phyloP scores from a whole-genome alignment of 768 basidiomycete genomes.

The Boletus subcaerulescens region DNA sequence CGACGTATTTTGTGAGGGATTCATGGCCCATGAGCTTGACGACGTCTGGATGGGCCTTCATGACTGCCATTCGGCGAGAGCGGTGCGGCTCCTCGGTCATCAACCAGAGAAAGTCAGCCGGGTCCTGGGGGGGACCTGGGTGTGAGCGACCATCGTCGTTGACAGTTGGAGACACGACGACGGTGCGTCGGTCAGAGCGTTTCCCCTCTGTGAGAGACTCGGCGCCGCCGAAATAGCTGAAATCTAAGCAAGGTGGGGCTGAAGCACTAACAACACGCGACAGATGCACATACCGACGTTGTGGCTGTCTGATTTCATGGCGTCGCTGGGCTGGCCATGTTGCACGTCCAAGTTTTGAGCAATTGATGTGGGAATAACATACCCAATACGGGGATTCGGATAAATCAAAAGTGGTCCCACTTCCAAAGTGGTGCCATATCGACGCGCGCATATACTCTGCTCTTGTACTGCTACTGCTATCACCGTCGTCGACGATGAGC shows the following conservation, averaged over 20 bases:
- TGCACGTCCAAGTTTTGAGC: neutral
- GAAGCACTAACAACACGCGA: neutral
- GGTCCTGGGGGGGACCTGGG: slow-evolving; percentile 64
- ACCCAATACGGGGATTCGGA: slow-evolving; percentile 8
- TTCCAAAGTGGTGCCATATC: slow-evolving; percentile 26
- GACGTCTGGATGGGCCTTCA: slow-evolving; percentile 95
- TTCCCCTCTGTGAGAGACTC: slow-evolving; percentile 63
- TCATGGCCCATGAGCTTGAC: slow-evolving; percentile 97
- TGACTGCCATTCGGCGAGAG: slow-evolving; percentile 78
- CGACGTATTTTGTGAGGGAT: slow-evolving; percentile 86
- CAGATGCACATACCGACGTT: slow-evolving; percentile 19
- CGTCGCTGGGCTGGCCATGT: neutral
- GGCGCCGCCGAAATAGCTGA: slow-evolving; percentile 80
- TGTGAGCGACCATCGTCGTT: slow-evolving; percentile 42
- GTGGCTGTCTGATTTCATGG: slow-evolving; percentile 14
- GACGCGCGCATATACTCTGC: neutral
- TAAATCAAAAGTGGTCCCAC: slow-evolving; percentile 25
- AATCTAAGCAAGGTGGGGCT: slow-evolving; percentile 44
- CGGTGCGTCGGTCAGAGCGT: slow-evolving; percentile 51
- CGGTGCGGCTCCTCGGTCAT: slow-evolving; percentile 99
- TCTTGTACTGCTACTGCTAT: neutral
- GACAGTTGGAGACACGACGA: slow-evolving; percentile 37
- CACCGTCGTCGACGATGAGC: slow-evolving; percentile 17
- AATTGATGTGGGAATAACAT: slow-evolving; percentile 24
- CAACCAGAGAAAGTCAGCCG: slow-evolving; percentile 89